Percentiles rank a stretch among this genome's conserved stretches.
Conservation (phyloP, 768 basidiomycete species). For the Lactarius pseudohatsudake region DNA sequence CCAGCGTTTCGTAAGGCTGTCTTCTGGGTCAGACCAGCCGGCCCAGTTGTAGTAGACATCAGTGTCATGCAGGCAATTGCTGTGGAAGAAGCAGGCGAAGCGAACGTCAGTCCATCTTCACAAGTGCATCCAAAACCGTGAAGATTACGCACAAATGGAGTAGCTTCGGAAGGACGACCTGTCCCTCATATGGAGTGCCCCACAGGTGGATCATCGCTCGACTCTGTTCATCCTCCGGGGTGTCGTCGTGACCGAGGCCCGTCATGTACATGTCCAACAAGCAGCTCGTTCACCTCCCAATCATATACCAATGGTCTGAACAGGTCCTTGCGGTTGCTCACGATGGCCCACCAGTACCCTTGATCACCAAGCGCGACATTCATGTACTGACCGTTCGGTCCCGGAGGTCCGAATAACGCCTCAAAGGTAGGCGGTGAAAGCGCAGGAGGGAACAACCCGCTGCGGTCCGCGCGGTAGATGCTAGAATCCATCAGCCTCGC, state of each 20-base stretch:
- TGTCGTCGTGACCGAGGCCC: constrained; percentile 44
- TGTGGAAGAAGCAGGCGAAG: constrained; percentile 17
- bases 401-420: constrained; percentile 45
- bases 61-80: constrained; percentile 47
- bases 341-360: constrained; percentile 56
- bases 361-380: constrained; percentile 53
- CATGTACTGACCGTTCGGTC: constrained; percentile 39
- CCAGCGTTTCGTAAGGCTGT: constrained; percentile 44
- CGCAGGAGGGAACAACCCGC: constrained; percentile 34
- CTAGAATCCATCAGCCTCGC: constrained; percentile 49
- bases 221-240: constrained; percentile 40
- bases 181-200: constrained; percentile 44
- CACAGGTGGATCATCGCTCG: constrained; percentile 37
- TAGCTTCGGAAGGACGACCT: constrained; percentile 46
- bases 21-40: constrained; percentile 46
- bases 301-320: constrained; percentile 46
- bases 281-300: constrained; percentile 51
- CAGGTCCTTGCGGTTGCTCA: constrained; percentile 43
- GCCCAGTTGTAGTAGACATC: constrained; percentile 46
- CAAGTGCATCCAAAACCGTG: not conserved
- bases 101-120: constrained; percentile 23
- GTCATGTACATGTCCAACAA: constrained; percentile 47
- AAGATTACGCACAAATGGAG: constrained; percentile 47
- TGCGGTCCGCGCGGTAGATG: constrained; percentile 37
- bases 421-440: constrained; percentile 45